These are phyloP conservation scores for Flaveria sonorensis DNA, from an alignment of 129 eudicot species.

Conservation along the genomic window DNA sequence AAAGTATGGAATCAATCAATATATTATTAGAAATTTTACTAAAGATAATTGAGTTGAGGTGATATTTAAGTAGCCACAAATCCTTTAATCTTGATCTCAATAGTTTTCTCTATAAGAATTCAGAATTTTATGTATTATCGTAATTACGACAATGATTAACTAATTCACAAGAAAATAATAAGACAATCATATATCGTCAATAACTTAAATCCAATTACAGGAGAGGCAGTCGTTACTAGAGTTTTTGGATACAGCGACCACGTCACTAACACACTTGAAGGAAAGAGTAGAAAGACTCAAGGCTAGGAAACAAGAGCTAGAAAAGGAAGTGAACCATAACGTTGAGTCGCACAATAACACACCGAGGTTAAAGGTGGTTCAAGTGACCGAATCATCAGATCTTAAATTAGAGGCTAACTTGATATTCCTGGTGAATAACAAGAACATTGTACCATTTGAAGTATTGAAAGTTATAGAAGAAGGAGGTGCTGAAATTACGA, in stretches of 20 bases:
- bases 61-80: too few relatives aligned
- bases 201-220: not conserved
- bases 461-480: constrained; percentile 19
- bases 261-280: not conserved
- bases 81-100: too few relatives aligned
- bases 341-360: not conserved
- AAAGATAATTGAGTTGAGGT: too few relatives aligned
- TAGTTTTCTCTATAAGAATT: too few relatives aligned
- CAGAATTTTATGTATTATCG: too few relatives aligned
- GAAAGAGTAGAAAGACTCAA: constrained; percentile 22
- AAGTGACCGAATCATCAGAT: constrained; percentile 11
- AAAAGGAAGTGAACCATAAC: not conserved
- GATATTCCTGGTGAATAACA: constrained; percentile 18
- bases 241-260: constrained; percentile 27
- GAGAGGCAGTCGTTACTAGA: constrained; percentile 24
- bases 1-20: too few relatives aligned
- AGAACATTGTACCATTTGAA: constrained; percentile 10
- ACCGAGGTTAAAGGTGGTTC: constrained; percentile 12
- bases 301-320: constrained; percentile 18
- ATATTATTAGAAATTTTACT: too few relatives aligned
- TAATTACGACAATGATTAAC: too few relatives aligned
- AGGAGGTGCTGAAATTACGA: constrained; percentile 29
- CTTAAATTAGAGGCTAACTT: constrained; percentile 20
- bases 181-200: too few relatives aligned
- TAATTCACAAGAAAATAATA: too few relatives aligned